A percentile compares a stretch with the other conserved stretches of the same genome.
Conservation (phyloP, 2,329 filamentous ascomycete genomes). For the Alternaria burnsii region DNA sequence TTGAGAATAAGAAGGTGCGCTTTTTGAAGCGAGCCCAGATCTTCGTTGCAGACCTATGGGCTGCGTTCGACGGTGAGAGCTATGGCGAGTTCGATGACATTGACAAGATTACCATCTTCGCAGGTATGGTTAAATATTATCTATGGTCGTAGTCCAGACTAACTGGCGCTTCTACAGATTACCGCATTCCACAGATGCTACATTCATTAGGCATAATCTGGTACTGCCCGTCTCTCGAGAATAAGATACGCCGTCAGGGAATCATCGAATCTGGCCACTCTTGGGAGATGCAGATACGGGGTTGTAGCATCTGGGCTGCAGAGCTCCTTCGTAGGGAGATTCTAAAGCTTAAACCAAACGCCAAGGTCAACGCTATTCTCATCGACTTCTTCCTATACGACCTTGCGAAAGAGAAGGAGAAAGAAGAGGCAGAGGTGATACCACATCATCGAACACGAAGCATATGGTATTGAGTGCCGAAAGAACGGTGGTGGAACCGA, state of each 20-base stretch:
- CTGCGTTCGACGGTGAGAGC: slow-evolving; percentile 83
- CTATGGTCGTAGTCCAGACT: background rate
- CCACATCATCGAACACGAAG: slow-evolving; percentile 91
- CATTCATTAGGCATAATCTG: slow-evolving; percentile 81
- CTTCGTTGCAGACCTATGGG: slow-evolving; percentile 94
- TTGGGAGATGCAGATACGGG: slow-evolving; percentile 89
- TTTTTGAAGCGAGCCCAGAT: slow-evolving; percentile 96
- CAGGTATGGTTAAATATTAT: slow-evolving; percentile 57
- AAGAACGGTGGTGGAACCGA: background rate
- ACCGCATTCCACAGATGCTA: slow-evolving; percentile 93
- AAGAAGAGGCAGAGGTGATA: slow-evolving; percentile 55
- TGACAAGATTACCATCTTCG: slow-evolving; percentile 97
- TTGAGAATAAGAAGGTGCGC: slow-evolving; percentile 77
- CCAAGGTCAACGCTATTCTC: slow-evolving; percentile 81
- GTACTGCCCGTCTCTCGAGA: slow-evolving; percentile 82
- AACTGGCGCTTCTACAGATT: slow-evolving; percentile 65
- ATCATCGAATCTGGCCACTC: slow-evolving; percentile 74
- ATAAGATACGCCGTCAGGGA: slow-evolving; percentile 70
- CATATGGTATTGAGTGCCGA: slow-evolving; percentile 82
- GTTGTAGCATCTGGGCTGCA: slow-evolving; percentile 95
- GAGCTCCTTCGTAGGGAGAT: slow-evolving; percentile 89
- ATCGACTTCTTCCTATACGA: slow-evolving; percentile 99
- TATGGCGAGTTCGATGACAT: slow-evolving; percentile 89
- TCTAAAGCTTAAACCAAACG: slow-evolving; percentile 72
- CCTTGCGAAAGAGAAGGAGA: slow-evolving; percentile 85